Conservation (phyloP, 2,329 filamentous ascomycete species). For the Hortaea werneckii region DNA sequence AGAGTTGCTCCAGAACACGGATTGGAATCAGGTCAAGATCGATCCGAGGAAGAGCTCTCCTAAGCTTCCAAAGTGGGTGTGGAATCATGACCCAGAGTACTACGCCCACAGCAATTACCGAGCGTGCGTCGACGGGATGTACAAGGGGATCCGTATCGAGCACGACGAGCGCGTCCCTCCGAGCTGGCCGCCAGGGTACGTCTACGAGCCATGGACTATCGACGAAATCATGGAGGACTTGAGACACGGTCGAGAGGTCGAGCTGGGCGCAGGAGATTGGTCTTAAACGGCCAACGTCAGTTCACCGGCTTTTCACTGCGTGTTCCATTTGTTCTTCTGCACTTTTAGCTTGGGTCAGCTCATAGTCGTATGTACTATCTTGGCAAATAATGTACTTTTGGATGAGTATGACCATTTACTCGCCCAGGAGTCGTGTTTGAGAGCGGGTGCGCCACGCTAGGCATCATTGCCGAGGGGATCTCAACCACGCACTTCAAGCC, state of each 20-base stretch:
- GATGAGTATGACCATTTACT: no score
- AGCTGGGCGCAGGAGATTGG: slow-evolving; percentile 25
- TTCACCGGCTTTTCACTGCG: no score
- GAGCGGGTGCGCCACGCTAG: no score
- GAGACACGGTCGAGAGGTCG: slow-evolving; percentile 23
- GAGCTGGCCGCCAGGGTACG: slow-evolving; percentile 32
- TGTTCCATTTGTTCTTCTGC: no score
- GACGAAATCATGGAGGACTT: slow-evolving; percentile 32
- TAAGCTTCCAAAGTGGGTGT: slow-evolving; percentile 38
- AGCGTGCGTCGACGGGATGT: slow-evolving; percentile 31
- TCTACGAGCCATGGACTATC: slow-evolving; percentile 30
- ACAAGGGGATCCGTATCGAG: slow-evolving; percentile 32
- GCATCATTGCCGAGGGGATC: no score
- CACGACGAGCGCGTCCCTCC: slow-evolving; percentile 31
- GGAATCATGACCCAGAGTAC: slow-evolving; percentile 34
- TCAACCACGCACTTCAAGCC: no score
- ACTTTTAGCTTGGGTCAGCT: no score
- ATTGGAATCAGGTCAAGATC: slow-evolving; percentile 39
- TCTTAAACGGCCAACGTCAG: slow-evolving; percentile 5
- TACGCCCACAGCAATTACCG: slow-evolving; percentile 36
- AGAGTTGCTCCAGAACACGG: slow-evolving; percentile 37
- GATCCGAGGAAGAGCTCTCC: slow-evolving; percentile 35
- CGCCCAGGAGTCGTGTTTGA: no score
- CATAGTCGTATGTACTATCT: no score
- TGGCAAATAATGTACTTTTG: no score